Conservation (phyloP, 805 yeast genomes). For the Dipodascopsis uninucleata region DNA sequence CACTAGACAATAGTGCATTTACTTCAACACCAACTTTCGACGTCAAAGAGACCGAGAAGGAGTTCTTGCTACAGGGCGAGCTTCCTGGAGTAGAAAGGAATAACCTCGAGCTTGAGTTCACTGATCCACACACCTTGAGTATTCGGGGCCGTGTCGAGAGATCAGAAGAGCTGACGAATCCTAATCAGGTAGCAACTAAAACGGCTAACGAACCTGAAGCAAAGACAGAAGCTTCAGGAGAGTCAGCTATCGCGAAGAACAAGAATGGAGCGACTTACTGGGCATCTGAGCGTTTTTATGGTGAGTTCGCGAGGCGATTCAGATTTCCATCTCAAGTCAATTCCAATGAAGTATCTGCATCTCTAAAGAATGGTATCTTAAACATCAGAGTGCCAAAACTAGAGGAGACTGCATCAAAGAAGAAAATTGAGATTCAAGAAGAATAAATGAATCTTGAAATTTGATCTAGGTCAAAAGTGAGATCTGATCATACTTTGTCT, state of each 20-base stretch:
- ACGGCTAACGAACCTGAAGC: not conserved
- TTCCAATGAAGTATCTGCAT: slow-evolving; percentile 1
- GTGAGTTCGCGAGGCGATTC: slow-evolving; percentile 4
- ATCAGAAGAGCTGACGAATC: slow-evolving; percentile 9
- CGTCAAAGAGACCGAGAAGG: slow-evolving; percentile 18
- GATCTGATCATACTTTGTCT: too few relatives aligned
- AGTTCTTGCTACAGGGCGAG: slow-evolving; percentile 19
- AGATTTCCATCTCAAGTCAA: slow-evolving; percentile 6
- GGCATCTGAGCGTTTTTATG: slow-evolving; percentile 4
- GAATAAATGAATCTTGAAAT: too few relatives aligned
- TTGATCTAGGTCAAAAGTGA: too few relatives aligned
- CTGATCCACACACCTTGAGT: slow-evolving; percentile 18
- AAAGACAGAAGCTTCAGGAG: not conserved
- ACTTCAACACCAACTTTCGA: slow-evolving; percentile 21
- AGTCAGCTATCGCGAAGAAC: not conserved
- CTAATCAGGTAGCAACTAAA: slow-evolving; percentile 2
- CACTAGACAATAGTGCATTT: slow-evolving; percentile 8
- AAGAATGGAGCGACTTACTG: not conserved
- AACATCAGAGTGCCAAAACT: slow-evolving; percentile 7
- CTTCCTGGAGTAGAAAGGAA: slow-evolving; percentile 24
- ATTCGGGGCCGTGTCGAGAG: slow-evolving; percentile 15
- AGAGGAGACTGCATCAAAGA: not conserved
- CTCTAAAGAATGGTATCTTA: slow-evolving; percentile 8
- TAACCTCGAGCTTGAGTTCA: slow-evolving; percentile 19
- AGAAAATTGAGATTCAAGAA: slow-evolving; percentile 11